These are phyloP conservation scores for Podaxis sp. DNA, from an alignment of 768 basidiomycete genomes.

Conservation along the genomic window DNA sequence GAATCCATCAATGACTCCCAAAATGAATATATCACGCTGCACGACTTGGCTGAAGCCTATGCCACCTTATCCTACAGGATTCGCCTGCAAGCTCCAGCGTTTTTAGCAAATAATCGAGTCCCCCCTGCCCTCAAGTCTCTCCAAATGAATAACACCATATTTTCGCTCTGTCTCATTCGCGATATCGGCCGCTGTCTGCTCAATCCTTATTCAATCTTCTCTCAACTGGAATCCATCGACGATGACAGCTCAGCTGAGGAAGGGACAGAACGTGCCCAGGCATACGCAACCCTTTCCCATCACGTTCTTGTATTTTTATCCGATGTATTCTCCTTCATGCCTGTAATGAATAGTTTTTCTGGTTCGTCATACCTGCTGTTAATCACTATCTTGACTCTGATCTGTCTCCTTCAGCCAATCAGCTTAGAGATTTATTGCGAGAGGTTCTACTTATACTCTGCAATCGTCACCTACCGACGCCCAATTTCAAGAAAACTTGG, in stretches of 20 bases:
- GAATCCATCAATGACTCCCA: constrained; percentile 38
- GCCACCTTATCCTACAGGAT: constrained; percentile 43
- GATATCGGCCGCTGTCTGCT: constrained; percentile 44
- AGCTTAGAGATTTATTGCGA: constrained; percentile 39
- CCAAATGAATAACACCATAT: constrained; percentile 21
- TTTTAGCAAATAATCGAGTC: constrained; percentile 14
- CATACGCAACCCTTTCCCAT: constrained; percentile 44
- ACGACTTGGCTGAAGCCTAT: constrained; percentile 64
- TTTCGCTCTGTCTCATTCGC: constrained; percentile 35
- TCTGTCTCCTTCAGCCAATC: constrained; percentile 27
- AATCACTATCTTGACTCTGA: neutral
- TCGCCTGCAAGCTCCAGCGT: constrained; percentile 20
- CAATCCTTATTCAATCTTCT: constrained; percentile 20
- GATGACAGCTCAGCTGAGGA: constrained; percentile 23
- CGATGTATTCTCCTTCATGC: constrained; percentile 43
- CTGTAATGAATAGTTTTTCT: constrained; percentile 41
- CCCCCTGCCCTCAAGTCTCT: constrained; percentile 26
- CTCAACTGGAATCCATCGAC: constrained; percentile 16
- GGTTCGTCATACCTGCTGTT: constrained; percentile 31
- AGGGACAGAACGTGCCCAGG: constrained; percentile 34
- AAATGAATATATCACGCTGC: constrained; percentile 32
- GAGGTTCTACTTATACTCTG: constrained; percentile 40
- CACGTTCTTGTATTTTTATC: constrained; percentile 48
- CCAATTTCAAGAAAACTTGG: constrained; percentile 39
- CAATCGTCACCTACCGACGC: constrained; percentile 27